phyloP scores from a whole-genome alignment of 352 stramenopile species.

The Elongisporangium senticosum region DNA sequence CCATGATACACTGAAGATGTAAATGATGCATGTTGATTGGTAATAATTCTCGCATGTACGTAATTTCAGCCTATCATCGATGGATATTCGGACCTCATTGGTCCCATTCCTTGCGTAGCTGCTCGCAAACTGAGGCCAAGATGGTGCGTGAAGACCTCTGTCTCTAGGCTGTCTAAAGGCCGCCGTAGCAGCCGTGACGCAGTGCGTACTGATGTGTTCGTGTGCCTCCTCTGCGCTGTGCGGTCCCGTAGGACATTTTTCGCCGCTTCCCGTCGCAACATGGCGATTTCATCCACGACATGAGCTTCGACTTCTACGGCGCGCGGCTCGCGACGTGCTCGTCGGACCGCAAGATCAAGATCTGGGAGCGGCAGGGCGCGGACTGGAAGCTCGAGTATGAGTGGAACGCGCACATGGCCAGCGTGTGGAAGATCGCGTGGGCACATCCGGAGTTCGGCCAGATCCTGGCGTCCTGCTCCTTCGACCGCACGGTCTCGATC shows the following conservation, averaged over 20 bases:
- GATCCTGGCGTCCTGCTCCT: conserved; percentile 92
- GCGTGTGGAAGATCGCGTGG: conserved; percentile 93
- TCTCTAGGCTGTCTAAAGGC: not conserved
- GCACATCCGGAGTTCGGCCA: conserved; percentile 95
- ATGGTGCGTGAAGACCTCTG: not conserved
- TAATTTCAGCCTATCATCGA: not conserved
- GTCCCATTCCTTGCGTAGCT: not conserved
- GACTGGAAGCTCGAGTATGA: conserved; percentile 88
- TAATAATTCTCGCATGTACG: not conserved
- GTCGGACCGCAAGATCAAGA: conserved; percentile 91
- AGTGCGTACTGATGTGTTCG: not conserved
- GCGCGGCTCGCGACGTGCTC: conserved; percentile 88
- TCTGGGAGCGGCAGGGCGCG: conserved; percentile 78
- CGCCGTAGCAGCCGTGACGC: no score
- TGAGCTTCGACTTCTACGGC: conserved; percentile 92
- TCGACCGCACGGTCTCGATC: conserved; percentile 92
- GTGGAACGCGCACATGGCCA: conserved; percentile 86
- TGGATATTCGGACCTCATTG: not conserved
- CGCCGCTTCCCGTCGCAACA: conserved; percentile 83
- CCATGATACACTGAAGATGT: no score
- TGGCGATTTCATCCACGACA: conserved; percentile 89
- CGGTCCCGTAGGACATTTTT: conserved; percentile 53
- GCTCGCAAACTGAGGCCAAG: not conserved
- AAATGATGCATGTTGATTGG: not conserved
- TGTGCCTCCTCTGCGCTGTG: not conserved